Base-by-base conservation (phyloP, 2,329 filamentous ascomycete species). In the Septoria linicola region DNA sequence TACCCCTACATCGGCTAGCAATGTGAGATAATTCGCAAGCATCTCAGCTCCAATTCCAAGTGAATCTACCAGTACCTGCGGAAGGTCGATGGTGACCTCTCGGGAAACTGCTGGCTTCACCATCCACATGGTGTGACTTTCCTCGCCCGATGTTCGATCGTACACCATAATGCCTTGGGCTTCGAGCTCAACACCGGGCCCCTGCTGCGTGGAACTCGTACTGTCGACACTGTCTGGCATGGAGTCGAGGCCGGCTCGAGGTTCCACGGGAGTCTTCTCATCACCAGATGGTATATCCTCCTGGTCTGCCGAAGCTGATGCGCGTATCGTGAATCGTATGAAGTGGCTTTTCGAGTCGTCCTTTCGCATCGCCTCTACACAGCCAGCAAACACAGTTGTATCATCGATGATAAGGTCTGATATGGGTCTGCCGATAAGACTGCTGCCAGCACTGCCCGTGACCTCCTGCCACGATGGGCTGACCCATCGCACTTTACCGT, bases 91-190 rank as follows among this genome's bases (percentile, higher is more conserved):
- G 58, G 95, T 95, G 66, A 99, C 89, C 74, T 97, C 91, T 59
- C 90, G 83, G 4, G 92, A 80, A 34, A 90, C 85, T 72, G 90
- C 95, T 2, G 92, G 93, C 59, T 93, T 88, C 61, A 99, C 83
- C 90, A 99, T 99, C 93, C 93, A 99, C 95, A 99, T 99, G 14
- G 89, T 95, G 77, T 97, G 92, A 65, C 89, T 93, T 68, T 93
- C 88, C 49, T 85, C 87, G 44, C 89, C 90, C 31, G 89, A 88
- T 10, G 87, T 81, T 55, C 87, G 84, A 69, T 97, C 91, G 68
- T 96, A 97, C 5, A 97, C 89, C 87, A 97, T 95, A 66, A 99
- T 99, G 17, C 93, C 93, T 72, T 99, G 93, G 5, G 89, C 95
- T 73, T 99, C 95, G 53, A 99, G 80, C 56, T 90, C 86, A 54